Conservation (phyloP, 768 basidiomycete genomes). For the Lentinula sp. region DNA sequence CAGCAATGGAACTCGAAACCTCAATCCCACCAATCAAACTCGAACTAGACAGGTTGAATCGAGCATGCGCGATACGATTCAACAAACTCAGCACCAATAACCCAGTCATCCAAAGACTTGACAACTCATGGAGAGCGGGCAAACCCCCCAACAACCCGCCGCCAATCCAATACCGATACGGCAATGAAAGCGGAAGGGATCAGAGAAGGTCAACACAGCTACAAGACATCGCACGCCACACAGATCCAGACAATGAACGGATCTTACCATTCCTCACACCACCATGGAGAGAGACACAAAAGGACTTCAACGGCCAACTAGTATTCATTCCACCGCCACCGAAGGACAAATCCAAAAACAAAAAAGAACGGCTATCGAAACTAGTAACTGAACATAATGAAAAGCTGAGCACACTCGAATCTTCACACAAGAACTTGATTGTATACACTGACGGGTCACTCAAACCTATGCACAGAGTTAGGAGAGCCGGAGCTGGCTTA, state of each 20-base stretch:
- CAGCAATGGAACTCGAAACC: slow-evolving; percentile 18
- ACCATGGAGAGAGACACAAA: not conserved
- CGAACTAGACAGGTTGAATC: not conserved
- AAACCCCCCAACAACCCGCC: too few relatives aligned
- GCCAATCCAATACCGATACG: too few relatives aligned
- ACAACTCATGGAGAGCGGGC: too few relatives aligned
- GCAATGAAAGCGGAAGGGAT: too few relatives aligned
- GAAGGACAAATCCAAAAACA: not conserved
- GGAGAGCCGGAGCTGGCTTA: not conserved
- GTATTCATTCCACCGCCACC: not conserved
- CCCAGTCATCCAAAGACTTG: too few relatives aligned
- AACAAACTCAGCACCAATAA: not conserved
- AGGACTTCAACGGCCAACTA: not conserved
- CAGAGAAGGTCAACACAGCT: too few relatives aligned
- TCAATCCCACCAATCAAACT: slow-evolving; percentile 11
- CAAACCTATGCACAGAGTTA: not conserved
- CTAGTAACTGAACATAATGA: not conserved
- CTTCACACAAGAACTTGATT: too few relatives aligned
- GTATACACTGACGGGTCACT: too few relatives aligned
- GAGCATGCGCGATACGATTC: not conserved
- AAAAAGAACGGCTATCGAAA: not conserved
- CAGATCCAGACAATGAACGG: not conserved
- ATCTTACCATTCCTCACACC: not conserved
- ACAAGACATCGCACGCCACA: not conserved
- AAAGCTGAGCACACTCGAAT: not conserved